These are phyloP conservation scores for Kernera saxatilis DNA, from an alignment of 345 rosid species.

Conservation along the genomic window DNA sequence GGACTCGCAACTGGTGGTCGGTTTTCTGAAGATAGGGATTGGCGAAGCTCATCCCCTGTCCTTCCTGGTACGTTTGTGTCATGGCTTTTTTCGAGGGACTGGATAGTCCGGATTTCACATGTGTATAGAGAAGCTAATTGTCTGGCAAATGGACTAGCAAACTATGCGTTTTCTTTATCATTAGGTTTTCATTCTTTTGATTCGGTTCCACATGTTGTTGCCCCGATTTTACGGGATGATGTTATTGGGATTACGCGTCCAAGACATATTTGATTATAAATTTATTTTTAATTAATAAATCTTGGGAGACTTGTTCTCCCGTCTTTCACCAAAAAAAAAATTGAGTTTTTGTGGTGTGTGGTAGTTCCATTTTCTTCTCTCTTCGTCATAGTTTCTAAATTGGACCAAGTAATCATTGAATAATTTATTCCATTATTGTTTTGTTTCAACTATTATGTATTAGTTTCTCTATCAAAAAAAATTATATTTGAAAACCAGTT, in stretches of 20 bases:
- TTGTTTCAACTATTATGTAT: constrained; percentile 9
- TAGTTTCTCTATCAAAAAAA: neutral
- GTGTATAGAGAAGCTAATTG: neutral
- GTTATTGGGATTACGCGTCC: too few relatives aligned
- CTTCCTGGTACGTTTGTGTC: neutral
- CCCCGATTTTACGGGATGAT: too few relatives aligned
- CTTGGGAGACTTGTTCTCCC: too few relatives aligned
- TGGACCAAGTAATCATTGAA: neutral
- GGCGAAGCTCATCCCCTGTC: neutral
- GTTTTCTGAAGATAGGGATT: neutral
- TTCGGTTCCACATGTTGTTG: too few relatives aligned
- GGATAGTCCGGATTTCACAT: neutral
- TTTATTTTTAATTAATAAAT: too few relatives aligned
- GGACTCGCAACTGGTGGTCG: neutral
- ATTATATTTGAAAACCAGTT: neutral
- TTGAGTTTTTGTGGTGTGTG: neutral
- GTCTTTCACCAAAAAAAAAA: too few relatives aligned
- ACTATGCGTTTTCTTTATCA: neutral
- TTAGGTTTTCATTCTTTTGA: neutral
- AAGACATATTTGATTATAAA: too few relatives aligned
- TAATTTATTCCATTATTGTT: neutral
- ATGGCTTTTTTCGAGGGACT: neutral
- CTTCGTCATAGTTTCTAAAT: neutral
- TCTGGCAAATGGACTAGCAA: neutral
- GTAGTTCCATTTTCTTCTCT: neutral